These are phyloP conservation scores for Talaromyces proteolyticus DNA, from an alignment of 495 filamentous ascomycete species.

Conservation along the genomic window DNA sequence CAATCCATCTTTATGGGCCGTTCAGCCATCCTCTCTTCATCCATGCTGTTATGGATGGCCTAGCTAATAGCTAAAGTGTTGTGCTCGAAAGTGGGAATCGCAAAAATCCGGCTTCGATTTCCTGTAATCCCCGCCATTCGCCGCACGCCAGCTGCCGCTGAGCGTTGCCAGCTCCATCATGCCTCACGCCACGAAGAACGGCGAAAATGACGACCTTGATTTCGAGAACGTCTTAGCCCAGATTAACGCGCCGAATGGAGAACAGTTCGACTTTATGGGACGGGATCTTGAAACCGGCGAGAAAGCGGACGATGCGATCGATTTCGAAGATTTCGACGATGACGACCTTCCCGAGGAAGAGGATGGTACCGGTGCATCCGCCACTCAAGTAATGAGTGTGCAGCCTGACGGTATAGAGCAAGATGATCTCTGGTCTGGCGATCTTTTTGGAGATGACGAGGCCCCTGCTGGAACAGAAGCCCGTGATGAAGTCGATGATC, in stretches of 20 bases:
- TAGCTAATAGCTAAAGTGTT: too few species aligned
- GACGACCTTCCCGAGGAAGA: constrained; percentile 68
- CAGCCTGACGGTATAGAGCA: constrained; percentile 33
- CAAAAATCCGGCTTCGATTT: too few species aligned
- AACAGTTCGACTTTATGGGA: constrained; percentile 37
- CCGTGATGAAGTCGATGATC: constrained; percentile 42
- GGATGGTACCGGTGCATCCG: constrained; percentile 20
- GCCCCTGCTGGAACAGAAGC: constrained; percentile 13
- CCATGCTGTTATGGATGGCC: too few species aligned
- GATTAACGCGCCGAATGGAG: constrained; percentile 30
- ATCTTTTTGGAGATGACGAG: constrained; percentile 42
- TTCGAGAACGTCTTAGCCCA: constrained; percentile 47
- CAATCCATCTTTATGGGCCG: too few species aligned
- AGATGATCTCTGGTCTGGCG: constrained; percentile 24
- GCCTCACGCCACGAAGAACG: constrained; percentile 41
- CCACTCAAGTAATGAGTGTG: constrained; percentile 11
- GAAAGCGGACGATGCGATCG: constrained; percentile 74
- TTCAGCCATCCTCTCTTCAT: too few species aligned
- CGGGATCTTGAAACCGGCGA: constrained; percentile 56
- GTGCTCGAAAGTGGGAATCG: too few species aligned
- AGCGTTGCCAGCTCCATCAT: constrained; percentile 17
- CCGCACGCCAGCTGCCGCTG: not conserved
- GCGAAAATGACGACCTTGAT: constrained; percentile 32
- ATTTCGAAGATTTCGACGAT: constrained; percentile 82
- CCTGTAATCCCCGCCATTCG: too few species aligned